These are phyloP conservation scores for Ochetophila trinervis DNA, from an alignment of 306 rosid genomes.

Conservation along the genomic window DNA sequence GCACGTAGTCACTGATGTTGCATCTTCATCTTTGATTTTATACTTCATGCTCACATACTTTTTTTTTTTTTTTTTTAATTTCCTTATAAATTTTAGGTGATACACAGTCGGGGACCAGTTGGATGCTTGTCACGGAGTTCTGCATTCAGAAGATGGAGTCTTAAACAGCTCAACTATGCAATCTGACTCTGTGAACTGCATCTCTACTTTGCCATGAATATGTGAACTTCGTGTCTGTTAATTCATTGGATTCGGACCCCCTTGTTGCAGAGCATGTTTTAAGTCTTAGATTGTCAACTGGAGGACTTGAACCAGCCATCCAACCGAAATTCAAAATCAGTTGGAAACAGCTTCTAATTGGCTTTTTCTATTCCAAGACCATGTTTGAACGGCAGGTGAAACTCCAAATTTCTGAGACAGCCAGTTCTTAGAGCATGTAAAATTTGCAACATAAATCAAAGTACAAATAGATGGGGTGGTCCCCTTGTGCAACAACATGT, in stretches of 20 bases:
- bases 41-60: background rate
- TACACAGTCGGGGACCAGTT: conserved; percentile 34
- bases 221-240: conserved; percentile 17
- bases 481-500: background rate
- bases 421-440: background rate
- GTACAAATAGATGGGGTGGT: background rate
- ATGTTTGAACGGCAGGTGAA: conserved; percentile 2
- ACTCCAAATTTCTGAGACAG: conserved; percentile 8
- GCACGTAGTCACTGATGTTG: background rate
- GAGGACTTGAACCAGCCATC: conserved; percentile 32
- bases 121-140: conserved; percentile 29
- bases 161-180: conserved; percentile 36
- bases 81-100: conserved; percentile 28
- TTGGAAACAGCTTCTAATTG: background rate
- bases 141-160: conserved; percentile 29
- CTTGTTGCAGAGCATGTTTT: conserved; percentile 23
- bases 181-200: conserved; percentile 35
- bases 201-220: conserved; percentile 17
- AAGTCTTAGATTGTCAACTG: conserved; percentile 28
- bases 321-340: conserved; percentile 8
- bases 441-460: background rate
- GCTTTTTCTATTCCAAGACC: conserved; percentile 18
- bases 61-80: background rate
- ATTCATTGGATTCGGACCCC: conserved; percentile 8
- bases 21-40: background rate